Conservation (phyloP, 1,284 basidiomycete species). For the Stygiomarasmius scandens region DNA sequence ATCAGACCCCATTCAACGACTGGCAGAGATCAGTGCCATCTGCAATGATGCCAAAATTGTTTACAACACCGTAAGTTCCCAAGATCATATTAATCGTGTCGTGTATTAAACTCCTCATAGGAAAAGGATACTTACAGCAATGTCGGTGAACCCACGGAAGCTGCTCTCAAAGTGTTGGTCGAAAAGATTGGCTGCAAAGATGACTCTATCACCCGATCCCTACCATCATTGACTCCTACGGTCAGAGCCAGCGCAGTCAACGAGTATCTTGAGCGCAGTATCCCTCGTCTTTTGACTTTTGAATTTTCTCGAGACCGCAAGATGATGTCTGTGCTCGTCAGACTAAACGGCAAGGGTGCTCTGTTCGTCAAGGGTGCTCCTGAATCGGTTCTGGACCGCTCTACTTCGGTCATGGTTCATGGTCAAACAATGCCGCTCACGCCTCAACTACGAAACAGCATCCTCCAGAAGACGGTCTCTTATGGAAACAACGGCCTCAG, state of each 20-base stretch:
- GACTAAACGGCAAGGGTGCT: conserved; percentile 58
- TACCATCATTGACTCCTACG: conserved; percentile 59
- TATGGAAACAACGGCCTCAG: conserved; percentile 88
- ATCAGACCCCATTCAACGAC: conserved; percentile 75
- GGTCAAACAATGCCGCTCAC: conserved; percentile 70
- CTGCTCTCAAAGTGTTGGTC: conserved; percentile 89
- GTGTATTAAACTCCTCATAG: conserved; percentile 38
- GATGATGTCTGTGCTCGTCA: conserved; percentile 96
- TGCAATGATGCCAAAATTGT: conserved; percentile 93
- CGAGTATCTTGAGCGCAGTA: conserved; percentile 75
- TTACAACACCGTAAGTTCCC: conserved; percentile 71
- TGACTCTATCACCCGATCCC: conserved; percentile 53
- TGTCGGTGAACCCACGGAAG: conserved; percentile 97
- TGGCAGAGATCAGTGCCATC: conserved; percentile 88
- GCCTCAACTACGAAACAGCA: conserved; percentile 56
- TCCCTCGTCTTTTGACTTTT: conserved; percentile 87
- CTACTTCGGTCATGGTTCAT: conserved; percentile 73
- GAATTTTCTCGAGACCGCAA: conserved; percentile 98
- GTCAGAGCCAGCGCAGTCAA: conserved; percentile 83
- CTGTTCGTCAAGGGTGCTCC: conserved; percentile 96
- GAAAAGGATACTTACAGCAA: conserved; percentile 82
- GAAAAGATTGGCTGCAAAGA: conserved; percentile 83
- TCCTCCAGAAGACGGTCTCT: conserved; percentile 67
- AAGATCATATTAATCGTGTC: not conserved
- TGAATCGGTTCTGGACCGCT: conserved; percentile 91